Evolutionary conservation across 208 protist species (phyloP), one percentile per base, ranked within the genome.

Genomic region (Leishmania amazonensis): DNA sequence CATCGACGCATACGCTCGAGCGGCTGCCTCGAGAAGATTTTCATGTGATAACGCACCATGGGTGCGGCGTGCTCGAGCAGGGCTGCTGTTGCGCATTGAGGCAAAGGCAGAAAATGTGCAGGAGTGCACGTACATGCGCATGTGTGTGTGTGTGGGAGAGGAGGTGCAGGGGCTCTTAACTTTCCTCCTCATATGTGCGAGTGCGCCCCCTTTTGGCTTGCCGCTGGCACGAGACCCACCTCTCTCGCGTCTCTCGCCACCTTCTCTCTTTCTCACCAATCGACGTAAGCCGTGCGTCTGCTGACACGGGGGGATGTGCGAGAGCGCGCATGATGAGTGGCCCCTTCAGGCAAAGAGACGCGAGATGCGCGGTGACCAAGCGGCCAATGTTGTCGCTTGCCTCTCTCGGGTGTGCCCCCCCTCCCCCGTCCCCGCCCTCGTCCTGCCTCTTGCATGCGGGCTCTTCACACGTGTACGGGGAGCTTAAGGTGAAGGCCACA

Each of bases 1-100:
- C 24, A 68, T 40, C 58, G 62, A 17, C 57, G 62, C 60, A 31
- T 80, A 45, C 57, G 47, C 72, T 24, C 76, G 28, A 68, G 62
- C 31, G 45, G 76, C 40, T 72, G 57, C 62, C 76, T 80, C 19
- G 72, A 73, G 65, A 45, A 8, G 31, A n/a, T 75, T 11, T 75
- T 84, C 60, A n/a, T 68, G 7, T 84, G 79, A 75, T 21, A 51
- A n/a, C 19, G 8, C 40, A 38, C 9, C n/a, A 17, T 11, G 47
- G 40, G 42, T 19, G 24, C 11, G 24, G 28, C 68, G 9, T 17
- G 42, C 42, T 40, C 42, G 40, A n/a, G 35, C n/a, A 31, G 31
- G 28, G 35, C 64, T 70, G 11, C 28, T 62, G 24, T 31, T 1
- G 21, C 57, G 3, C 57, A 13, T n/a, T 31, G 57, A 31, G 57